phyloP scores from a whole-genome alignment of 1,284 basidiomycete species.

The Melampsora americana region DNA sequence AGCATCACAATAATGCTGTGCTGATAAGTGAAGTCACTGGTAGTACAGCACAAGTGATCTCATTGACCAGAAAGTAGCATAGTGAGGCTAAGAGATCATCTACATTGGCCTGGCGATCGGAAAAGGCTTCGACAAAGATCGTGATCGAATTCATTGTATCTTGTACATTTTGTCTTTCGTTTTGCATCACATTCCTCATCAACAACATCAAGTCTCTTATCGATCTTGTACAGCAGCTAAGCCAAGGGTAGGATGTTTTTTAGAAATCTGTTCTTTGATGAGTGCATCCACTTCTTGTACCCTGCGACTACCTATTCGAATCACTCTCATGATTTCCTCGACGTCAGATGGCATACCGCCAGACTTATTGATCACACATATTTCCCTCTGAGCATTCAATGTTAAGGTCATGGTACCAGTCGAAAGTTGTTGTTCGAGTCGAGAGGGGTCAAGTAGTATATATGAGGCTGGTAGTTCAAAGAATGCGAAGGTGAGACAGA shows the following conservation, averaged over 20 bases:
- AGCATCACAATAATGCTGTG: too few relatives aligned
- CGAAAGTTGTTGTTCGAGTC: conserved; percentile 72
- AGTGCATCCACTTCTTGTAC: conserved; percentile 71
- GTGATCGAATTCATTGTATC: too few relatives aligned
- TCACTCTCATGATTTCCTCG: conserved; percentile 70
- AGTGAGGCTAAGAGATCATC: too few relatives aligned
- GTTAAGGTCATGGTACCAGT: conserved; percentile 75
- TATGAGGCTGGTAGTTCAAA: conserved; percentile 61
- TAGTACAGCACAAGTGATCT: too few relatives aligned
- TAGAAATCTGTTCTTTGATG: conserved; percentile 64
- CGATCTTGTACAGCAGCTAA: conserved; percentile 24
- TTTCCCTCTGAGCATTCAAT: conserved; percentile 83
- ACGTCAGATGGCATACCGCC: conserved; percentile 77
- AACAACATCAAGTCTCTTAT: neutral
- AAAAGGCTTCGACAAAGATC: too few relatives aligned
- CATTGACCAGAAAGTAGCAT: too few relatives aligned
- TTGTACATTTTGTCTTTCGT: too few relatives aligned
- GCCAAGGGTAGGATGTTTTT: neutral
- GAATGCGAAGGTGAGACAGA: conserved; percentile 88
- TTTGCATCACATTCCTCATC: too few relatives aligned
- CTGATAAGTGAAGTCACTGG: too few relatives aligned
- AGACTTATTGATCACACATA: conserved; percentile 92
- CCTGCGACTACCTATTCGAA: conserved; percentile 66
- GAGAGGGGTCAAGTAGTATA: conserved; percentile 71
- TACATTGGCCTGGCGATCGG: too few relatives aligned